Percentiles rank a stretch among this genome's conserved stretches.
phyloP scores from a whole-genome alignment of 768 basidiomycete species.

The Lactifluus pinguis region DNA sequence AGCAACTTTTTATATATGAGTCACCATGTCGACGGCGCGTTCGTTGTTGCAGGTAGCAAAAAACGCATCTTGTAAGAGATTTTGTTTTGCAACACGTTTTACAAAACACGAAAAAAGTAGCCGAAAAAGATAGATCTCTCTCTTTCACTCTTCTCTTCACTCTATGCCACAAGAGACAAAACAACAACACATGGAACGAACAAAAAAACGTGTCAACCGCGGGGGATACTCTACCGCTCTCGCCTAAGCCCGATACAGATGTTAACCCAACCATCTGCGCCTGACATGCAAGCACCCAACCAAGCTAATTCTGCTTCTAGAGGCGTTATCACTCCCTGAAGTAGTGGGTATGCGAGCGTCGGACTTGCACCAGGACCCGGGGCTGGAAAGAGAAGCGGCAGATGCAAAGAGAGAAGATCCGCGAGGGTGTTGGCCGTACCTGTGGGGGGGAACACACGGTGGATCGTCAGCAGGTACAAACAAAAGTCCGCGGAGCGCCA shows the following conservation, averaged over 20 bases:
- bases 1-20: background rate
- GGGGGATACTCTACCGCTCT: conserved; percentile 9
- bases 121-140: no score
- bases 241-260: conserved; percentile 58
- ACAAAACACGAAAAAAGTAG: no score
- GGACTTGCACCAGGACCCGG: conserved; percentile 20
- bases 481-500: conserved; percentile 8
- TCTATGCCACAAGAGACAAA: background rate
- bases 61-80: no score
- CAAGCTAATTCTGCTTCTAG: conserved; percentile 87
- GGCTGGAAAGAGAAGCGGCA: conserved; percentile 73
- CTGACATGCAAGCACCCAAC: conserved; percentile 86
- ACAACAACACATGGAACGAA: background rate
- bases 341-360: conserved; percentile 59
- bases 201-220: background rate
- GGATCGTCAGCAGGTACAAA: conserved; percentile 13
- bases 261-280: conserved; percentile 94
- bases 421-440: conserved; percentile 66
- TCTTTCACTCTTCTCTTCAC: background rate
- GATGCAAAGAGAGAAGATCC: conserved; percentile 55
- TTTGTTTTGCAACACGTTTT: no score
- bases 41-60: background rate
- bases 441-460: conserved; percentile 29
- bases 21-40: conserved; percentile 12
- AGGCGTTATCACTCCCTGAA: conserved; percentile 81